phyloP scores from a whole-genome alignment of 1,284 basidiomycete species.

The Trametes versicolor region DNA sequence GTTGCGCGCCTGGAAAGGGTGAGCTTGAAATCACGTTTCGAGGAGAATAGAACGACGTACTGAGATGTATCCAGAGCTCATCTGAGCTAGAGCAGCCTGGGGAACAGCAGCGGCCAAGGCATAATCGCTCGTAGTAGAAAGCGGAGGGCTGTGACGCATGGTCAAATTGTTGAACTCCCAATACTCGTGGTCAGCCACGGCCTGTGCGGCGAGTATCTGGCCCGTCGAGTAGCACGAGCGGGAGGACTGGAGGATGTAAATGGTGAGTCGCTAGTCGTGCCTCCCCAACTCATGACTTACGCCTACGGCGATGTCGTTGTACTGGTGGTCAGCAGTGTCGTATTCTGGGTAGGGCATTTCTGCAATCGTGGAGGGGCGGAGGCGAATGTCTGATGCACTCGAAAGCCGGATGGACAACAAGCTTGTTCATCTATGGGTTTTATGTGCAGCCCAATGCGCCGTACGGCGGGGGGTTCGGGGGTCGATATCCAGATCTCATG shows the following conservation, averaged over 20 bases:
- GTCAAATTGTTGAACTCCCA: background rate
- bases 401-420: background rate
- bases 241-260: background rate
- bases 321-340: background rate
- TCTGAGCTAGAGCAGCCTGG: background rate
- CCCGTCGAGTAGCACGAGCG: background rate
- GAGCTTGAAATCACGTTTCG: background rate
- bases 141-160: background rate
- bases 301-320: no score
- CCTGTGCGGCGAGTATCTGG: background rate
- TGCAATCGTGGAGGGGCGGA: background rate
- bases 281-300: background rate
- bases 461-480: background rate
- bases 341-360: background rate
- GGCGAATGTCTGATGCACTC: background rate
- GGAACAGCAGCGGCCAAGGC: background rate
- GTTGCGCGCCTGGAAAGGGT: background rate
- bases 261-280: background rate
- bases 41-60: background rate
- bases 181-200: background rate
- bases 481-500: background rate
- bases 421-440: no score
- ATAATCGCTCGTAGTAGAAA: background rate
- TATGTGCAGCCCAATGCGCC: background rate
- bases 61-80: background rate